These are phyloP conservation scores for Hypomontagnella monticulosa DNA, from an alignment of 495 filamentous ascomycete species.

Conservation along the genomic window DNA sequence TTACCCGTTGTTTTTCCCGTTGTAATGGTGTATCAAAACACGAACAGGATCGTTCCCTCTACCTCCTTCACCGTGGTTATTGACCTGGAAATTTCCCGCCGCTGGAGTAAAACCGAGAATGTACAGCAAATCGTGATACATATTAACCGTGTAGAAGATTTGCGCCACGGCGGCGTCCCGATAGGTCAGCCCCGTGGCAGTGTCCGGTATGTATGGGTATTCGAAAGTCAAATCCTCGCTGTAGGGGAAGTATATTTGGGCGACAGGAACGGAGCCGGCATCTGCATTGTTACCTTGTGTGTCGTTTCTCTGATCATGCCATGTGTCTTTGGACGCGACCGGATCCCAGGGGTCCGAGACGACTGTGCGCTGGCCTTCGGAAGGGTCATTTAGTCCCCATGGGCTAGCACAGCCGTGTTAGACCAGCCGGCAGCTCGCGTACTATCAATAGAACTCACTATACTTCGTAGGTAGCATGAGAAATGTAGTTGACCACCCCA, in stretches of 20 bases:
- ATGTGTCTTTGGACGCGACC: conserved; percentile 43
- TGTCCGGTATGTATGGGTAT: conserved; percentile 43
- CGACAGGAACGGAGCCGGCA: conserved; percentile 38
- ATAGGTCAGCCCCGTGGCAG: conserved; percentile 37
- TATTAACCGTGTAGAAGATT: conserved; percentile 58
- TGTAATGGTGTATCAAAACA: conserved; percentile 54
- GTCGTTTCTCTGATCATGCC: conserved; percentile 42
- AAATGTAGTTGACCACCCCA: conserved; percentile 49
- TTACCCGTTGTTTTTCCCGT: neutral
- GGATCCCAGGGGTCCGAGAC: conserved; percentile 44
- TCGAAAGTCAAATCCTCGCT: conserved; percentile 42
- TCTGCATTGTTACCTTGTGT: conserved; percentile 44
- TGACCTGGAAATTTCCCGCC: conserved; percentile 58
- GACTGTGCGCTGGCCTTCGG: conserved; percentile 42
- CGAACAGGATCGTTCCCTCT: conserved; percentile 51
- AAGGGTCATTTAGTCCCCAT: conserved; percentile 51
- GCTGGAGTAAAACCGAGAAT: conserved; percentile 33
- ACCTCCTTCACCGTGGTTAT: conserved; percentile 54
- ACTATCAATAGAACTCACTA: conserved; percentile 30
- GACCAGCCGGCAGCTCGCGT: neutral
- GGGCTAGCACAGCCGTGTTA: conserved; percentile 22
- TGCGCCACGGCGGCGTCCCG: conserved; percentile 52
- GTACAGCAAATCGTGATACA: conserved; percentile 49
- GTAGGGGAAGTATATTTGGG: conserved; percentile 41
- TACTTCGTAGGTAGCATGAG: conserved; percentile 53